These are phyloP conservation scores for Fusarium longipes DNA, from an alignment of 2,329 filamentous ascomycete species.

Conservation along the genomic window DNA sequence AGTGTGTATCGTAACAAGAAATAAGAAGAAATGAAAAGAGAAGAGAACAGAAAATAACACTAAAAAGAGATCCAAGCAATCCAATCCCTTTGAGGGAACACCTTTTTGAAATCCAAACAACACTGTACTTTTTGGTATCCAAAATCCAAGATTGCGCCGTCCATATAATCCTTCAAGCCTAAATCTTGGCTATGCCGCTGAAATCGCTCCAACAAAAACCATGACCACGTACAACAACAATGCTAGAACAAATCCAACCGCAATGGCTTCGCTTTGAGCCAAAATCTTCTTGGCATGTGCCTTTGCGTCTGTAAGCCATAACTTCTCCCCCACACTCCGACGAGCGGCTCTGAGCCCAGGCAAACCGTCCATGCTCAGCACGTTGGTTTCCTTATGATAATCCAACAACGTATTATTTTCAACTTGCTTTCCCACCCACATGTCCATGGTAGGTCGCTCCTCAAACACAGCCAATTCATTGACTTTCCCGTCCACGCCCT, in stretches of 20 bases:
- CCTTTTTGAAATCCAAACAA: slow-evolving; percentile 36
- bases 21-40: neutral
- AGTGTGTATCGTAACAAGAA: slow-evolving; percentile 29
- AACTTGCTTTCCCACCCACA: slow-evolving; percentile 61
- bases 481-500: slow-evolving; percentile 42
- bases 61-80: slow-evolving; percentile 17
- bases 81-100: slow-evolving; percentile 17
- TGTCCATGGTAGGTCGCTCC: slow-evolving; percentile 66
- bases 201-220: slow-evolving; percentile 39
- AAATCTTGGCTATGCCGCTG: slow-evolving; percentile 32
- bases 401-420: slow-evolving; percentile 61
- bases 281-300: slow-evolving; percentile 44
- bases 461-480: slow-evolving; percentile 59
- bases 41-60: neutral
- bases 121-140: slow-evolving; percentile 44
- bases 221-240: slow-evolving; percentile 47
- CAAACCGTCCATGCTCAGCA: slow-evolving; percentile 67
- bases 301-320: slow-evolving; percentile 57
- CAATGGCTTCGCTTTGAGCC: slow-evolving; percentile 50
- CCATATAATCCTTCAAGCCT: slow-evolving; percentile 36
- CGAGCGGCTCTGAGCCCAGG: slow-evolving; percentile 67
- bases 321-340: slow-evolving; percentile 59
- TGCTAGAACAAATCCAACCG: slow-evolving; percentile 49
- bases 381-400: slow-evolving; percentile 70
- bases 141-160: slow-evolving; percentile 39